Base-by-base conservation (phyloP, 805 yeast genomes). In the Kodamaea hsintzibuensis region DNA sequence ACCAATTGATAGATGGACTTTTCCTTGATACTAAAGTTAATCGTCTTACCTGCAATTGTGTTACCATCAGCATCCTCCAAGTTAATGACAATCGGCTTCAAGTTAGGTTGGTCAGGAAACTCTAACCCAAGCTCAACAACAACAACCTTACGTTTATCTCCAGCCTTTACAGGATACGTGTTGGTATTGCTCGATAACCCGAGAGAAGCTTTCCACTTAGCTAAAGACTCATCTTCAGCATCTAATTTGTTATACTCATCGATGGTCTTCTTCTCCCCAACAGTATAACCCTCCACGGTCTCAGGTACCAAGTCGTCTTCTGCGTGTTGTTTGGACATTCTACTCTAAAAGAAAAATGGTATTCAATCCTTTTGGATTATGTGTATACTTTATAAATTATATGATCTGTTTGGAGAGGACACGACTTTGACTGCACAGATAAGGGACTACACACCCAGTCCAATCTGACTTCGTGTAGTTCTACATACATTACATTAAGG, bases 201-300 rank as follows among this genome's bases (percentile, higher is more conserved):
- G 33, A 91, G 74, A 1, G 96, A 88, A 54, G 85, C 89, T 70
- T 92, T 92, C 98, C 98, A 91, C 70, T 89, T 89, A 57, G 87
- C 89, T 58, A 91, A 77, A 14, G 96, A 87, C 70, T 90, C 97
- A 68, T 91, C 98, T 62, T 91, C 88, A 10, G 93, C 93, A 66
- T 91, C 98, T 60, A 91, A 72, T 53, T 85, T 80, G 52, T 86
- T 83, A 70, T 91, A 91, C 67, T 91, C 97, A 43, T 82, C 91
- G 42, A 91, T 80, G 14, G 96, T 87, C 66, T 91, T 91, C 74
- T 91, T 78, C 67, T 83, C 82, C 42, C 83, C 81, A 18, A 83
- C 84, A 51, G 76, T 80, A 76, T 86, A 88, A 7, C 86, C 87
- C 57, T 83, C 83, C 46, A 79, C 82, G 51, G 77, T 73, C 65